Evolutionary conservation across 2,329 filamentous ascomycete species (phyloP).

Genomic region (Aspergillus fischeri): DNA sequence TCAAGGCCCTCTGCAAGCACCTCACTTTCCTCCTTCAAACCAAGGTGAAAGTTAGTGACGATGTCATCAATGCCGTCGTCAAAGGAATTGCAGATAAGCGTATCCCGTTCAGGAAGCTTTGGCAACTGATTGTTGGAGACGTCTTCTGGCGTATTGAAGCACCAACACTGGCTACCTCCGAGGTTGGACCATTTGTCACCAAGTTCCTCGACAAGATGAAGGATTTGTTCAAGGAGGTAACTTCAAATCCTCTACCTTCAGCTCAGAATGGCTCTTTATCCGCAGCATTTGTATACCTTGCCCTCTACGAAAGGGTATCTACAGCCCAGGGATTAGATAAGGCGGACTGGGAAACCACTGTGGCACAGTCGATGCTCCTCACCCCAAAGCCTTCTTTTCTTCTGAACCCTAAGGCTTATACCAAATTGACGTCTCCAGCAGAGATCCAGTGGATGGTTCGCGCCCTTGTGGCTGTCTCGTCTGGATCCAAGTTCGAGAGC

Average conservation of each 20-base stretch:
- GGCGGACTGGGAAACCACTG: conserved; percentile 45
- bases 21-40: conserved; percentile 60
- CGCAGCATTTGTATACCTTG: conserved; percentile 69
- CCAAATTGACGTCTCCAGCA: conserved; percentile 68
- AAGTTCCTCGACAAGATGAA: conserved; percentile 48
- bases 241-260: conserved; percentile 71
- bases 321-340: conserved; percentile 53
- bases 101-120: conserved; percentile 68
- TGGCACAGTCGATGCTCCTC: conserved; percentile 62
- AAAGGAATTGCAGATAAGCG: conserved; percentile 89
- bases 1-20: conserved; percentile 65
- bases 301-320: conserved; percentile 56
- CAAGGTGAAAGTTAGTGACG: conserved; percentile 59
- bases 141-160: conserved; percentile 58
- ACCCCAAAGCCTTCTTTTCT: conserved; percentile 86
- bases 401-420: conserved; percentile 78
- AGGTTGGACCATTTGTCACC: conserved; percentile 46
- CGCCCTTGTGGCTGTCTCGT: conserved; percentile 62
- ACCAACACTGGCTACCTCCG: conserved; percentile 46
- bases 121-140: conserved; percentile 71
- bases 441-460: conserved; percentile 74
- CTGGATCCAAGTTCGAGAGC: conserved; percentile 50
- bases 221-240: conserved; percentile 72
- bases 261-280: conserved; percentile 79
- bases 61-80: conserved; percentile 64